Evolutionary conservation across 1,284 basidiomycete genomes (phyloP).

Genomic region (Leccinum pachyderme): DNA sequence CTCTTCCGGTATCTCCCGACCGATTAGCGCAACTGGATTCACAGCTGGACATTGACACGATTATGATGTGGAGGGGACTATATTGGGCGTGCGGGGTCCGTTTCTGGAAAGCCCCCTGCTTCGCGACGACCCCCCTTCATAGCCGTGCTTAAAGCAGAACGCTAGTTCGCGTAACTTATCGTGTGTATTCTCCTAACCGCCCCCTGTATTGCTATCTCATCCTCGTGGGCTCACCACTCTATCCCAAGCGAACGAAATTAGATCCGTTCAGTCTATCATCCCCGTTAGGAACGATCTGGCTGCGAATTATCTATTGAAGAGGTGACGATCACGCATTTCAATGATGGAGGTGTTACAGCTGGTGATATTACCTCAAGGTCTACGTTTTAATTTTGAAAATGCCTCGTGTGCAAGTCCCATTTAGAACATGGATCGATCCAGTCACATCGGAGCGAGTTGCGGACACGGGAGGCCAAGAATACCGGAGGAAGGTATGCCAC

Average conservation of each 20-base stretch:
- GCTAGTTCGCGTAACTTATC: constrained; percentile 31
- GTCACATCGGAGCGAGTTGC: constrained; percentile 18
- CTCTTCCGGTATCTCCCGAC: constrained; percentile 1
- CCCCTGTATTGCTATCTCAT: constrained; percentile 33
- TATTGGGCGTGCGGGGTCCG: constrained; percentile 60
- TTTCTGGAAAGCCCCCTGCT: constrained; percentile 43
- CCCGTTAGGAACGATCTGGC: constrained; percentile 30
- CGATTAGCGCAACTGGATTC: constrained; percentile 12
- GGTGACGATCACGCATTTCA: constrained; percentile 36
- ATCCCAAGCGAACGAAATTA: constrained; percentile 20
- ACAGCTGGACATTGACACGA: constrained; percentile 67
- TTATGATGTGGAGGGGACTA: constrained; percentile 68
- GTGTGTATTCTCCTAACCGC: constrained; percentile 26
- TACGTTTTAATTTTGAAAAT: constrained; percentile 26
- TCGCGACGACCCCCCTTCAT: constrained; percentile 63
- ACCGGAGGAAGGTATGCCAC: constrained; percentile 21
- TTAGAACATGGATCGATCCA: constrained; percentile 13
- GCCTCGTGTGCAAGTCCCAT: constrained; percentile 27
- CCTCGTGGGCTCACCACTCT: constrained; percentile 28
- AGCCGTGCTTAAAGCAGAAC: constrained; percentile 48
- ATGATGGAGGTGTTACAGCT: constrained; percentile 19
- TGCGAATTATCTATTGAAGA: constrained; percentile 23
- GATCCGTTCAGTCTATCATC: constrained; percentile 13
- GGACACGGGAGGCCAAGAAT: constrained; percentile 12
- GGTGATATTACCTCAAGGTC: constrained; percentile 35